phyloP scores from a whole-genome alignment of 345 rosid genomes.

The Conringia planisiliqua region DNA sequence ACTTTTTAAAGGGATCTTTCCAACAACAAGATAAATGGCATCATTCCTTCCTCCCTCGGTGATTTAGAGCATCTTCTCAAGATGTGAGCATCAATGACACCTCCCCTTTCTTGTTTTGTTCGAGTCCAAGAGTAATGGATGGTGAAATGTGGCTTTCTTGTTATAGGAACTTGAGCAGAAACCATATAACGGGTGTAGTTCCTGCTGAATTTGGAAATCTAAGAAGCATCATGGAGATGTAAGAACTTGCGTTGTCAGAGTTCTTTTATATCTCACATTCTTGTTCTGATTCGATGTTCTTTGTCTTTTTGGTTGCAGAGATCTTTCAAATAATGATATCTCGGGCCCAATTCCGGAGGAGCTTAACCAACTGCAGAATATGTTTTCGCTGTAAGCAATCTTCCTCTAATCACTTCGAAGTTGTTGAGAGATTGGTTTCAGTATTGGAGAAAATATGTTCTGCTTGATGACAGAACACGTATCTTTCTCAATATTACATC shows the following conservation, averaged over 20 bases:
- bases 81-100: conserved; percentile 52
- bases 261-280: neutral
- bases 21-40: conserved; percentile 70
- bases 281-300: conserved; percentile 15
- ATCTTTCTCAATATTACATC: neutral
- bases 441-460: neutral
- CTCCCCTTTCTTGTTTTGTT: neutral
- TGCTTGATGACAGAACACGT: neutral
- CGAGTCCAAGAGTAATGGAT: neutral
- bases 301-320: conserved; percentile 44
- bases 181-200: conserved; percentile 58
- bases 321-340: conserved; percentile 84
- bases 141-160: neutral
- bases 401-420: neutral
- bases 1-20: conserved; percentile 69
- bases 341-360: conserved; percentile 78
- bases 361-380: conserved; percentile 70
- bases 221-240: conserved; percentile 91
- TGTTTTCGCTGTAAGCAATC: conserved; percentile 60
- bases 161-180: conserved; percentile 81
- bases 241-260: conserved; percentile 20
- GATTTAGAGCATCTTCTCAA: conserved; percentile 94
- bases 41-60: conserved; percentile 86
- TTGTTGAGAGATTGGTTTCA: neutral
- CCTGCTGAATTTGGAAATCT: conserved; percentile 90